Evolutionary conservation across 768 basidiomycete species (phyloP).

Genomic region (Tricholomella constricta): DNA sequence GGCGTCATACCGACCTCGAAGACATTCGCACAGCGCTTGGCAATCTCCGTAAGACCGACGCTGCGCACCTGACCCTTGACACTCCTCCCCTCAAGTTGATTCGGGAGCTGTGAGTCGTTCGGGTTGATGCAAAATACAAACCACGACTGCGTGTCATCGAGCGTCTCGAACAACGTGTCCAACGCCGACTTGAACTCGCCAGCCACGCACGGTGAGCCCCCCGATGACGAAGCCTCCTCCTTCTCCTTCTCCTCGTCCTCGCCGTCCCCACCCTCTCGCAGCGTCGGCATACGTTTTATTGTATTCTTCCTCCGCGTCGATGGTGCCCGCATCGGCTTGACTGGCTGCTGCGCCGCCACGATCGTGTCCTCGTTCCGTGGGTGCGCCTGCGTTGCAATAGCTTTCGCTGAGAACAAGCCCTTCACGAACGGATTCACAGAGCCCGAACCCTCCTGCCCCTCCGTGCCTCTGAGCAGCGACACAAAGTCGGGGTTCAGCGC

Average conservation of each 20-base stretch:
- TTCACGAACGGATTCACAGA: constrained; percentile 92
- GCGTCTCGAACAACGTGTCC: constrained; percentile 82
- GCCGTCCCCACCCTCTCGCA: constrained; percentile 45
- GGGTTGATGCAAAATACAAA: constrained; percentile 92
- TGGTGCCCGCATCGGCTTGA: constrained; percentile 93
- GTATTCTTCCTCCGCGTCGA: constrained; percentile 84
- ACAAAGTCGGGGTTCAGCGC: constrained; percentile 93
- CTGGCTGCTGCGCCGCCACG: constrained; percentile 89
- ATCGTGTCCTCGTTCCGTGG: constrained; percentile 94
- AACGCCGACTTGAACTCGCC: constrained; percentile 87
- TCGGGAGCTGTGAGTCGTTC: constrained; percentile 93
- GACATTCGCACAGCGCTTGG: constrained; percentile 60
- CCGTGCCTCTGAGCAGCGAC: constrained; percentile 75
- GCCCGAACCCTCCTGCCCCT: constrained; percentile 67
- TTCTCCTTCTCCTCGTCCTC: constrained; percentile 56
- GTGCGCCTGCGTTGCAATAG: constrained; percentile 90
- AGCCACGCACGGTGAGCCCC: constrained; percentile 70
- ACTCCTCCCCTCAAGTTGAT: constrained; percentile 89
- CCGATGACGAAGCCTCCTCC: constrained; percentile 39
- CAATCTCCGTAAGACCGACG: constrained; percentile 76
- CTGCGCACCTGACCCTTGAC: constrained; percentile 92
- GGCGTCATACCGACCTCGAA: constrained; percentile 88
- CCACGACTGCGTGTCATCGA: constrained; percentile 91
- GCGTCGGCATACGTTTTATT: constrained; percentile 59
- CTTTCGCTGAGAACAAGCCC: constrained; percentile 83